Evolutionary conservation across 345 rosid species (phyloP).

Genomic region (Kernera saxatilis): DNA sequence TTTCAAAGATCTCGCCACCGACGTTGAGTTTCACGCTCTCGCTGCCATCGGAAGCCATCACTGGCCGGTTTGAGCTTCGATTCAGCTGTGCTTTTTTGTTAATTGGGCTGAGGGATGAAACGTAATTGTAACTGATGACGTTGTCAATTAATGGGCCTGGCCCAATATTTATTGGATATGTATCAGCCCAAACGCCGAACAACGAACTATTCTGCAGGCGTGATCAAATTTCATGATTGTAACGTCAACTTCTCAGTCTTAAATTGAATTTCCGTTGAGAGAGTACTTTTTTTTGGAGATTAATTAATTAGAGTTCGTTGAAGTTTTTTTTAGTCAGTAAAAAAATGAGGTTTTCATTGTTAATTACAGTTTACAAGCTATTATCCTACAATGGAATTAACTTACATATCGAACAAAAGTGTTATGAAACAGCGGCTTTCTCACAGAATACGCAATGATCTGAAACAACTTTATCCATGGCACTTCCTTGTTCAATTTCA

Average conservation of each 20-base stretch:
- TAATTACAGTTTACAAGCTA: conserved; percentile 15
- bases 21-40: conserved; percentile 79
- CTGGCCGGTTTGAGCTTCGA: not conserved
- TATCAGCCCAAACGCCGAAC: not conserved
- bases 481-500: conserved; percentile 43
- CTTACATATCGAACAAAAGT: not conserved
- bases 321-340: not conserved
- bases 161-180: not conserved
- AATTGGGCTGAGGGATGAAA: conserved; percentile 3
- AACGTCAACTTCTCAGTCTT: no score
- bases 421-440: not conserved
- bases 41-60: conserved; percentile 9
- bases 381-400: not conserved
- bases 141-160: conserved; percentile 4
- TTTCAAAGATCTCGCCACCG: conserved; percentile 79
- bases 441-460: conserved; percentile 38
- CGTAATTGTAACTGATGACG: not conserved
- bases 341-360: not conserved
- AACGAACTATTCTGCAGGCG: not conserved
- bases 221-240: not conserved
- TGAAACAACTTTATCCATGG: conserved; percentile 32
- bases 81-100: not conserved
- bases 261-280: no score
- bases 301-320: not conserved
- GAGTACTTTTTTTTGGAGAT: not conserved